Percentiles rank a stretch among this genome's conserved stretches.
Conservation (phyloP, 2,329 filamentous ascomycete species). For the Chaetomium sp. region DNA sequence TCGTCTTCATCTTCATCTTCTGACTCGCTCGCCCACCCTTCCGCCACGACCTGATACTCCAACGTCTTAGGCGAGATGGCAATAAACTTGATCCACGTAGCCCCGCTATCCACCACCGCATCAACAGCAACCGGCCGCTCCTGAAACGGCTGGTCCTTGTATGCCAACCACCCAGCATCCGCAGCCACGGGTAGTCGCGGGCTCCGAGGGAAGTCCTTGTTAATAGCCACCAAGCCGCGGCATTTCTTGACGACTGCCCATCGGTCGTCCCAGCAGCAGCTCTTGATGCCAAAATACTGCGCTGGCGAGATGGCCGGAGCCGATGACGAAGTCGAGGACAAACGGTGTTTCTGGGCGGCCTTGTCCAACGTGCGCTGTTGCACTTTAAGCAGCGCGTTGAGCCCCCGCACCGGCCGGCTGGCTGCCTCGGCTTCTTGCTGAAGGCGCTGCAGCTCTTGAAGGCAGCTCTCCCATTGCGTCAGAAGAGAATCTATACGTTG, state of each 20-base stretch:
- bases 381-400: conserved; percentile 19
- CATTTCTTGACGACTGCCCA: conserved; percentile 29
- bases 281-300: conserved; percentile 21
- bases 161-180: conserved; percentile 19
- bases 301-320: conserved; percentile 15
- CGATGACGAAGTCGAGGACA: not conserved
- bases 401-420: conserved; percentile 17
- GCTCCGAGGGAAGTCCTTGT: conserved; percentile 25
- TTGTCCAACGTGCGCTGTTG: conserved; percentile 23
- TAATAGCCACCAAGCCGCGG: conserved; percentile 24
- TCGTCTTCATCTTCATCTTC: conserved; percentile 17
- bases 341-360: conserved; percentile 14
- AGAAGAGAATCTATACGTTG: conserved; percentile 18
- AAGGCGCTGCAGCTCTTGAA: conserved; percentile 18
- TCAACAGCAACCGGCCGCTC: conserved; percentile 25
- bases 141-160: conserved; percentile 21
- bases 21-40: conserved; percentile 26
- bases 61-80: conserved; percentile 27
- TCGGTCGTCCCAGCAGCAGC: conserved; percentile 23
- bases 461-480: conserved; percentile 18
- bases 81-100: conserved; percentile 31
- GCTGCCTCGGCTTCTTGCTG: conserved; percentile 13
- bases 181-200: conserved; percentile 16
- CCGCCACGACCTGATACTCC: conserved; percentile 29
- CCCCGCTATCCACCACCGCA: conserved; percentile 30